Evolutionary conservation across 208 protist species (phyloP).

Genomic region (Trypanosoma avium): DNA sequence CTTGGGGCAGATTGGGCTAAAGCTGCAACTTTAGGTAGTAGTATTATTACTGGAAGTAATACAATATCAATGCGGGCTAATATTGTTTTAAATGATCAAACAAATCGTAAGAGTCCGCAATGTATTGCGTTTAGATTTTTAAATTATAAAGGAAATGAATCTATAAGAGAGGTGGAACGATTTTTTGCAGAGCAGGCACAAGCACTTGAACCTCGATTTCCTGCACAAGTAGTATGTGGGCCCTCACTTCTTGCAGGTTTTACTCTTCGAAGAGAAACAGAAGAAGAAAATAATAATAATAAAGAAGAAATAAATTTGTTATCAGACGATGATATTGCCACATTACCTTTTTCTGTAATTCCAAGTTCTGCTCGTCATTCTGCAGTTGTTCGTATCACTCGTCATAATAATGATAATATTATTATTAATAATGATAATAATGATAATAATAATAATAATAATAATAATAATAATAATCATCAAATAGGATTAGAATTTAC

Average conservation of each 20-base stretch:
- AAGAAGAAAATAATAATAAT: not conserved
- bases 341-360: too few species aligned
- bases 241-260: conserved; percentile 49
- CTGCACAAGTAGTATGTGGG: conserved; percentile 62
- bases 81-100: conserved; percentile 93
- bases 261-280: not conserved
- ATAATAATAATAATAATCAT: too few species aligned
- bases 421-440: too few species aligned
- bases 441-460: too few species aligned
- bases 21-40: conserved; percentile 26
- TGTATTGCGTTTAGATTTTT: conserved; percentile 87
- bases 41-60: conserved; percentile 4
- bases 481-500: conserved; percentile 60
- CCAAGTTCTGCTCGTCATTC: too few species aligned
- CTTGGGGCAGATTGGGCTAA: conserved; percentile 56
- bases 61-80: conserved; percentile 21
- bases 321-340: too few species aligned
- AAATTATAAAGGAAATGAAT: conserved; percentile 4
- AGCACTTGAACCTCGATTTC: conserved; percentile 77
- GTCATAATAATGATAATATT: too few species aligned
- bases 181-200: conserved; percentile 83
- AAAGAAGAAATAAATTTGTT: conserved; percentile 5
- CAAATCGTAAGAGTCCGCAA: conserved; percentile 89
- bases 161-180: conserved; percentile 58
- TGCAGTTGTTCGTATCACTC: too few species aligned